Evolutionary conservation across 2,329 filamentous ascomycete genomes (phyloP).

Genomic region (Parastagonospora avenae): DNA sequence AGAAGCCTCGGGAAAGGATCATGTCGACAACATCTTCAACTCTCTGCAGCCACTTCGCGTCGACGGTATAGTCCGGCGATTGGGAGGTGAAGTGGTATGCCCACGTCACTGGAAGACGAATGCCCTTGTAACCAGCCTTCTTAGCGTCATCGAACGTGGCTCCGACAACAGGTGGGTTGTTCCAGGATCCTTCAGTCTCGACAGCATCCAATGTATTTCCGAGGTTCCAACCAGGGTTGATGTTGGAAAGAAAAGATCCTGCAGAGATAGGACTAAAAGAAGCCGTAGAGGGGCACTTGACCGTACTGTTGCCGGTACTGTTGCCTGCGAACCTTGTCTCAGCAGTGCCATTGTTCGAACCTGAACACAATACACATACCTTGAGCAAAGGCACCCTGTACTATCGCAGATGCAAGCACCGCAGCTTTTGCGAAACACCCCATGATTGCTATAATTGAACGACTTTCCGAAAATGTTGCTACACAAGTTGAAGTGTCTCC

Average conservation of each 20-base stretch:
- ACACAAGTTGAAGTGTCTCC: background rate
- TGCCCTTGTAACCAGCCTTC: conserved; percentile 61
- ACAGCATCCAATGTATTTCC: conserved; percentile 65
- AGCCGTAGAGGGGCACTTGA: conserved; percentile 45
- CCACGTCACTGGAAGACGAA: conserved; percentile 66
- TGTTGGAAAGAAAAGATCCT: conserved; percentile 52
- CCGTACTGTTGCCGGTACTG: conserved; percentile 17
- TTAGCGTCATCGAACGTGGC: conserved; percentile 60
- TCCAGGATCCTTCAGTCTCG: conserved; percentile 63
- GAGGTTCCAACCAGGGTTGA: conserved; percentile 65
- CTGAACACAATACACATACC: conserved; percentile 2
- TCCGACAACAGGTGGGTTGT: conserved; percentile 58
- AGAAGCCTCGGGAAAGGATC: conserved; percentile 57
- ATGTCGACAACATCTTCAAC: conserved; percentile 64
- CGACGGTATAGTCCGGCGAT: conserved; percentile 60
- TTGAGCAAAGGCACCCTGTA: conserved; percentile 21
- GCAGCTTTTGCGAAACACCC: conserved; percentile 7
- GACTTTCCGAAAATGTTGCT: background rate
- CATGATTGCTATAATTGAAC: conserved; percentile 1
- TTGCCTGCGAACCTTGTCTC: background rate
- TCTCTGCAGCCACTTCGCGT: conserved; percentile 61
- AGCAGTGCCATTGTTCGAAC: background rate
- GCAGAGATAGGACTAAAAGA: conserved; percentile 56
- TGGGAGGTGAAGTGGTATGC: conserved; percentile 60
- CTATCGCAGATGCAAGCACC: conserved; percentile 15